Evolutionary conservation across 2,329 filamentous ascomycete genomes (phyloP), one percentile per base, ranked within the genome.

Genomic region (Rosellinia necatrix): DNA sequence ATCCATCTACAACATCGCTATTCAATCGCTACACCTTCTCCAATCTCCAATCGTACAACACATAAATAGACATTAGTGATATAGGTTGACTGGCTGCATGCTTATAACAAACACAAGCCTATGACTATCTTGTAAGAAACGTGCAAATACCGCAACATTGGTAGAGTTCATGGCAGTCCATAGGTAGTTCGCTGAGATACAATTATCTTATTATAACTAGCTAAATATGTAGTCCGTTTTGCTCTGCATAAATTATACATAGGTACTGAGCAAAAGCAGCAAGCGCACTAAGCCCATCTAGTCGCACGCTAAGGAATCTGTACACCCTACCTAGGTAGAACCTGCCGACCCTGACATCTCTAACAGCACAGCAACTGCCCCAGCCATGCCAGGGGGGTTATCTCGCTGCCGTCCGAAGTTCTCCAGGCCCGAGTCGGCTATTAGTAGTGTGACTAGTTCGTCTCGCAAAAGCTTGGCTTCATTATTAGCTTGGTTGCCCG

Each of bases 401-500:
- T n/a, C n/a, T n/a, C n/a, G n/a, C n/a, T n/a, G n/a, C n/a, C n/a
- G n/a, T n/a, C n/a, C n/a, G 38, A 17, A 10, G 38, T 22, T 25
- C 50, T 27, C 27, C 43, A 25, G 37, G 22, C 38, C 47, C 47
- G 47, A 54, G 53, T 32, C 53, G 48, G 19, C 21, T 30, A 25
- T 43, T 43, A 37, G 12, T 48, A 48, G 25, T 47, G 13, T 19
- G 9, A 38, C 35, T 57, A 42, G 57, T 53, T 51, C 50, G 24
- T 52, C 47, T 51, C 43, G 51, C 37, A 55, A 43, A 40, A 47
- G 58, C 58, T 58, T 60, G 55, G 58, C 58, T 54, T 49, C 32
- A 38, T 50, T 29, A 22, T 53, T 59, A 62, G 65, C 63, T 66
- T 63, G 59, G 58, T 44, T 60, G 65, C 61, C 63, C 57, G 62